Evolutionary conservation across 2,329 filamentous ascomycete species (phyloP).

Genomic region (Diaporthe sp.): DNA sequence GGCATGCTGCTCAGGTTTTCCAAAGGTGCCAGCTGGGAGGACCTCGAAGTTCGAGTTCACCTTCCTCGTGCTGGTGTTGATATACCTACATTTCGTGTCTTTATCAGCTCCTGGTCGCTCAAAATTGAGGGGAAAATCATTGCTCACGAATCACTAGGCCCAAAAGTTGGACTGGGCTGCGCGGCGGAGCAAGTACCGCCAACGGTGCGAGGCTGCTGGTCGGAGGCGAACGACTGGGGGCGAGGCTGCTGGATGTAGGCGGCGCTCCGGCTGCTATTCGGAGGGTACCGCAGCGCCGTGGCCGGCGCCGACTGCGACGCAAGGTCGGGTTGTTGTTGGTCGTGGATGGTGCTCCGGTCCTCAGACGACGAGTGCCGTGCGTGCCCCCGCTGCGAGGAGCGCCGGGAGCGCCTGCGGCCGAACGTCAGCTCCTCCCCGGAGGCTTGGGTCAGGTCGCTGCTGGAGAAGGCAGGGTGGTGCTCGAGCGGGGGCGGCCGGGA

Average conservation of each 20-base stretch:
- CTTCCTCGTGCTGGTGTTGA: constrained; percentile 52
- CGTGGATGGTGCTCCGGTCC: constrained; percentile 26
- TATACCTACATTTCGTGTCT: constrained; percentile 41
- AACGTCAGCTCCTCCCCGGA: background rate
- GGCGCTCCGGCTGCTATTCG: constrained; percentile 41
- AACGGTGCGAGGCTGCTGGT: constrained; percentile 21
- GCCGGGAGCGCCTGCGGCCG: constrained; percentile 32
- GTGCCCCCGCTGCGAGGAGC: background rate
- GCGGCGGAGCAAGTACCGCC: background rate
- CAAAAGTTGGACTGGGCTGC: constrained; percentile 50
- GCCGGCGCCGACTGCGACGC: background rate
- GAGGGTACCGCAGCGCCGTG: constrained; percentile 34
- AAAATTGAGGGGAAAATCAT: too few species aligned
- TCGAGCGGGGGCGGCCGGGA: constrained; percentile 20
- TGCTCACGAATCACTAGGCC: constrained; percentile 52
- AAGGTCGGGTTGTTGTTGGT: background rate
- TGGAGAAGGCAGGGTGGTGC: constrained; percentile 21
- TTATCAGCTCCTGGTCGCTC: constrained; percentile 3
- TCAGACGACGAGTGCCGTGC: constrained; percentile 21
- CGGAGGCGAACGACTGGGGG: constrained; percentile 28
- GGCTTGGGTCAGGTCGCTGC: background rate
- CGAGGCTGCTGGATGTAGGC: constrained; percentile 20
- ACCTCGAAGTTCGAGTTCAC: constrained; percentile 57
- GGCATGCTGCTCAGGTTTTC: constrained; percentile 31
- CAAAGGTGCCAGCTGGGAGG: constrained; percentile 56